Evolutionary conservation across 2,329 filamentous ascomycete genomes (phyloP).

Genomic region (Cercospora sp.): DNA sequence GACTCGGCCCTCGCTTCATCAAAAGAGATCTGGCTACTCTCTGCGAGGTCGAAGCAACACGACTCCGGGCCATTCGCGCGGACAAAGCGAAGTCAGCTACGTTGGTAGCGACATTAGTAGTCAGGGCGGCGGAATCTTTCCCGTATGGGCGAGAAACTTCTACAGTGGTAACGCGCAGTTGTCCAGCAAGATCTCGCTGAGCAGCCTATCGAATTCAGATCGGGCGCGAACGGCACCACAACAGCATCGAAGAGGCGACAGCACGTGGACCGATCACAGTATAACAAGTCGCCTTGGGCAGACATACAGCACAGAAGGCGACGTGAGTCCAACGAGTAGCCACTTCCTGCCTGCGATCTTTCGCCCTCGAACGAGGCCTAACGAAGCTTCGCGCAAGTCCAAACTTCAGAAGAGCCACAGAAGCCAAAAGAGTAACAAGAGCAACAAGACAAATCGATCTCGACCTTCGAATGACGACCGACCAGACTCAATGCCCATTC

Average conservation of each 20-base stretch:
- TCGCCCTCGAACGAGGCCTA: conserved; percentile 35
- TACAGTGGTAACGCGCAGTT: conserved; percentile 36
- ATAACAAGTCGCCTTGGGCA: conserved; percentile 37
- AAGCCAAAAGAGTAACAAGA: conserved; percentile 18
- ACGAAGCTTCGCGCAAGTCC: conserved; percentile 24
- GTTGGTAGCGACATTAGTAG: conserved; percentile 32
- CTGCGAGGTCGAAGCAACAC: conserved; percentile 36
- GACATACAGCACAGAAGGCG: conserved; percentile 30
- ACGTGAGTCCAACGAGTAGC: conserved; percentile 35
- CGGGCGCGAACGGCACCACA: conserved; percentile 14
- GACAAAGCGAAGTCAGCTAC: conserved; percentile 35
- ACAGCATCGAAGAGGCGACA: conserved; percentile 29
- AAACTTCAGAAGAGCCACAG: conserved; percentile 24
- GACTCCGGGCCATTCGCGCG: conserved; percentile 34
- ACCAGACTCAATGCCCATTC: conserved; percentile 34
- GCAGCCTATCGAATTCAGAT: conserved; percentile 23
- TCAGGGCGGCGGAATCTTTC: conserved; percentile 37
- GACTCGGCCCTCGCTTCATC: conserved; percentile 34
- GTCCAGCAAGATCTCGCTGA: conserved; percentile 34
- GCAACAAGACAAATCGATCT: conserved; percentile 14
- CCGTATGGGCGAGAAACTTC: conserved; percentile 41
- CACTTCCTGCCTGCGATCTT: conserved; percentile 41
- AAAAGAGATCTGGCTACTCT: conserved; percentile 39
- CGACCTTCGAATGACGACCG: conserved; percentile 21
- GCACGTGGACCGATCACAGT: conserved; percentile 36